A percentile compares a stretch with the other conserved stretches of the same genome.
These are phyloP conservation scores for Hyphodiscus sp. DNA, from an alignment of 2,329 filamentous ascomycete species.

Conservation along the genomic window DNA sequence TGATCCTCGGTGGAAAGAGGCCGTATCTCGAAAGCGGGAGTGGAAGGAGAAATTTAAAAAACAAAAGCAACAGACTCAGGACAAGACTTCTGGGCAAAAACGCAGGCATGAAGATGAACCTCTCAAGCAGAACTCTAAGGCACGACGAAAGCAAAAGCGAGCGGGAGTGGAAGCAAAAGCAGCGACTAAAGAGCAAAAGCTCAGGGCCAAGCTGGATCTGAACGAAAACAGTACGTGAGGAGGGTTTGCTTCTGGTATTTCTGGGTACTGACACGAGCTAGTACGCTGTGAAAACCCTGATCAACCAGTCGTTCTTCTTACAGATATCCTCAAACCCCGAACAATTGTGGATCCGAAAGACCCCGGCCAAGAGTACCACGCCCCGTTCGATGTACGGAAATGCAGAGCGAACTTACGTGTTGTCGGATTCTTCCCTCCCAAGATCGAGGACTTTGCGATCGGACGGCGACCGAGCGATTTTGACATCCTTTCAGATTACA, in stretches of 20 bases:
- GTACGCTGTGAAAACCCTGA: slow-evolving; percentile 42
- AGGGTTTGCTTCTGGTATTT: background rate
- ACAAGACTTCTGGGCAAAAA: slow-evolving; percentile 31
- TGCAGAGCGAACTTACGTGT: slow-evolving; percentile 69
- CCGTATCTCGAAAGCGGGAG: slow-evolving; percentile 56
- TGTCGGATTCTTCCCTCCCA: slow-evolving; percentile 69
- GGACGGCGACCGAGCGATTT: slow-evolving; percentile 41
- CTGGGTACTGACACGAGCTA: slow-evolving; percentile 20
- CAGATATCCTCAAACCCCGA: slow-evolving; percentile 35
- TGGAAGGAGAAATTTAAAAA: slow-evolving; percentile 44
- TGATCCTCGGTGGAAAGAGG: slow-evolving; percentile 45
- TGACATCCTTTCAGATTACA: slow-evolving; percentile 42
- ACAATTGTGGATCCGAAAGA: slow-evolving; percentile 33
- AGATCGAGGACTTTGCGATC: slow-evolving; percentile 64
- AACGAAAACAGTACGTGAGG: slow-evolving; percentile 32
- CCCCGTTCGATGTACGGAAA: slow-evolving; percentile 70
- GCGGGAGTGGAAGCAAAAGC: slow-evolving; percentile 24
- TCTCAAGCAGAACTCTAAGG: slow-evolving; percentile 20
- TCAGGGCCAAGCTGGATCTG: slow-evolving; percentile 18
- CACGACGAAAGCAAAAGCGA: slow-evolving; percentile 26
- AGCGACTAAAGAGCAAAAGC: slow-evolving; percentile 28
- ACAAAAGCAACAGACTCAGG: slow-evolving; percentile 32
- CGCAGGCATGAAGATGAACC: slow-evolving; percentile 14
- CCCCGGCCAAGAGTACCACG: slow-evolving; percentile 24
- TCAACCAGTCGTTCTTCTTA: slow-evolving; percentile 22